Base-by-base conservation (phyloP, 176 grass and related monocot species). In the Aegilops umbellulata region DNA sequence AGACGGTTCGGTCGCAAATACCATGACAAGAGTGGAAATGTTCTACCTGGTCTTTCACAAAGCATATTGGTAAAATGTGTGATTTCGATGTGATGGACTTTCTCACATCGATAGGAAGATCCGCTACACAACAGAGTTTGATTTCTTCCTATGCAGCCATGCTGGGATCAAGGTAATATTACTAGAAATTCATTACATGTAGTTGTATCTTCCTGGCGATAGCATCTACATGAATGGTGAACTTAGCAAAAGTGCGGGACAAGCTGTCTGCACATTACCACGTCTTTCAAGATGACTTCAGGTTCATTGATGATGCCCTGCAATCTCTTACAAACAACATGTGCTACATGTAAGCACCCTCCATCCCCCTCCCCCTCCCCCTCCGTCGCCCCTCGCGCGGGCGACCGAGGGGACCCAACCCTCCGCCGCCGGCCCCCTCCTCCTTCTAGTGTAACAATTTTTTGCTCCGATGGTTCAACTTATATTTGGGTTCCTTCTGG, bases 61-160 rank as follows among this genome's bases (percentile, higher is more conserved):
- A 58, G 32, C 62, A 10, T 22, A 36, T 46, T 41, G 41, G 4
- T 8, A 27, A 25, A 20, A 14, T 49, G 71, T 7, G 26, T 34
- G 58, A 42, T 69, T 82, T 84, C 7, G 53, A 23, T 36, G 12
- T 7, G 12, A 7, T 51, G 39, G 60, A 58, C 65, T 66, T 30
- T 14, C 60, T 82, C 31, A 42, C 15, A 69, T 65, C 71, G 93
- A 97, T 77, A 69, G 26, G 20, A 76, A 80, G 75, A 97, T 95
- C 38, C 95, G 91, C 35, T 89, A 97, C 64, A 91, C 93, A 32
- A 95, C 66, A 23, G 87, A 92, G 34, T 93, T 92, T 27, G 95
- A 97, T 82, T 97, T 97, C 76, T 97, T 90, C 85, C 34, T 97
- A 39, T 89, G 87, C 80, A 95, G 83, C 71, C 95, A 97, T 87